Conservation (phyloP, 257 asterid genomes). For the Parsonsia alboflavescens region DNA sequence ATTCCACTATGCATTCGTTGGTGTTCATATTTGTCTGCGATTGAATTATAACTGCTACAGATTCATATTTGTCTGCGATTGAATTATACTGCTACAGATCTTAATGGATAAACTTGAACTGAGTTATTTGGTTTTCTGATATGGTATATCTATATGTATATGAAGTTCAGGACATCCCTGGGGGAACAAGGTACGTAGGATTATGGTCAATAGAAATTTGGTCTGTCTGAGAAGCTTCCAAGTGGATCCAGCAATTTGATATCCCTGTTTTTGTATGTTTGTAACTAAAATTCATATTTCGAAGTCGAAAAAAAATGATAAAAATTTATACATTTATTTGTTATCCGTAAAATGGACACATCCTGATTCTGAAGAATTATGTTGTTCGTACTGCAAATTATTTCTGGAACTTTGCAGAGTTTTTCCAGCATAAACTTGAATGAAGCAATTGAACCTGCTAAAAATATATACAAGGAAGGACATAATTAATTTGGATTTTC, state of each 20-base stretch:
- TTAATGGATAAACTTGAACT: constrained; percentile 27
- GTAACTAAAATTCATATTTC: no score
- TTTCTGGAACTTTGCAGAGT: no score
- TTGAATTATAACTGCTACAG: no score
- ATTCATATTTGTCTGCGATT: no score
- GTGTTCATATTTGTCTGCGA: constrained; percentile 20
- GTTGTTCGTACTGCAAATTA: no score
- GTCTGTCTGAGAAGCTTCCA: constrained; percentile 25
- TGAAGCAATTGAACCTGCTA: not conserved
- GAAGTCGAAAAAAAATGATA: no score
- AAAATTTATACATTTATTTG: no score
- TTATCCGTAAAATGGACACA: no score
- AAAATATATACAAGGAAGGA: not conserved
- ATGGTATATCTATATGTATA: not conserved
- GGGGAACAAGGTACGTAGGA: constrained; percentile 16
- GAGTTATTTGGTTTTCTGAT: constrained; percentile 11
- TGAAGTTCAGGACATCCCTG: constrained; percentile 6
- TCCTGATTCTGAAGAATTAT: no score
- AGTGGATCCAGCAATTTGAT: constrained; percentile 34
- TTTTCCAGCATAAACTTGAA: no score
- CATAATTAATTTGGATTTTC: not conserved
- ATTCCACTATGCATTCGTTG: constrained; percentile 6
- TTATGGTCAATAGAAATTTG: constrained; percentile 37
- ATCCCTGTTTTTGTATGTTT: constrained; percentile 39
- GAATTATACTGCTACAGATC: constrained; percentile 2